Evolutionary conservation across 1,284 basidiomycete genomes (phyloP), one percentile per base, ranked within the genome.

Genomic region (Microbotryomycetes sp.): DNA sequence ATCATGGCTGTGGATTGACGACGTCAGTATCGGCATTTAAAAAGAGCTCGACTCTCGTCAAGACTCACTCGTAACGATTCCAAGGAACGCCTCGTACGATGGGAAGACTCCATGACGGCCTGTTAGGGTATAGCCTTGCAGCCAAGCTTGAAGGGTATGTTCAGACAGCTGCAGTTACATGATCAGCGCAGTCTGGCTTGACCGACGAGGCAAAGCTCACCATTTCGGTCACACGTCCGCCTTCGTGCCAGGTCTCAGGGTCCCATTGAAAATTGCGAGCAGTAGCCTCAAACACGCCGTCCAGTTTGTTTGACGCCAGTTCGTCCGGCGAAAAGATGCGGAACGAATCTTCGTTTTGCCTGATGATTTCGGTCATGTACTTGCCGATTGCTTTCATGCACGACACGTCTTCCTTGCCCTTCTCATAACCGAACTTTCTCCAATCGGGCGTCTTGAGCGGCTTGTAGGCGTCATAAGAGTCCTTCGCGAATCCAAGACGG

Each of bases 321-420:
- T 90, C 88, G 71, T 94, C 91, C 0, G 91, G 91, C n/a, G 86
- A 89, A 78, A 92, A 92, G 63, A 93, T 87, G 56, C 91, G 81
- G 81, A 92, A 91, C 0, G 80, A 79, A 27, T 77, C 79, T 1
- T 85, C 85, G 74, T 92, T 92, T 62, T 83, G 84, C 66, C 77
- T 65, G 55, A 76, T 67, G 30, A 75, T 71, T 11, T 72, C 74
- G 24, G 64, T 59, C 11, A 89, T 75, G 64, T 83, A 83, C 31
- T 73, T 76, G 16, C 85, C 88, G 24, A 86, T 77, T 2, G 81
- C 80, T 74, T 88, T 85, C 89, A 92, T 92, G 70, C 87, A 88
- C 59, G 48, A 52, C 65, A 86, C 83, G 59, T 81, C 81, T 61
- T 86, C 80, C 3, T 77, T 69, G 7, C 82, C 84, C 64, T 81